Percentiles rank a stretch among this genome's conserved stretches.
Conservation (phyloP, 1,284 basidiomycete species). For the Fomitopsis schrenkii region DNA sequence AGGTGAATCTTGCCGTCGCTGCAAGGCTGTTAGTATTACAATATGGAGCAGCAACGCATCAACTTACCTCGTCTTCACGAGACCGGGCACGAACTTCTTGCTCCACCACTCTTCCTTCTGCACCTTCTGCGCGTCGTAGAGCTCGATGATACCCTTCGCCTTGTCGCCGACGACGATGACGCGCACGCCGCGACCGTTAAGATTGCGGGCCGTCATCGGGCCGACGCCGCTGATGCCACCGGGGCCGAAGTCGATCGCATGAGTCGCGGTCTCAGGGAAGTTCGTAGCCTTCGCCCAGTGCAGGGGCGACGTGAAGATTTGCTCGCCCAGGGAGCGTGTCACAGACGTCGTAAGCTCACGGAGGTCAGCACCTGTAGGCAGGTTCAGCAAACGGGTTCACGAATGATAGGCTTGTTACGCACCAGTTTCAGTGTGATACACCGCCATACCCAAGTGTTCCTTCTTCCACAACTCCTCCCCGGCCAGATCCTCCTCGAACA, state of each 20-base stretch:
- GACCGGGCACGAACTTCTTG: conserved; percentile 79
- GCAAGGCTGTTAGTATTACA: conserved; percentile 1
- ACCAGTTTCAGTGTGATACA: conserved; percentile 94
- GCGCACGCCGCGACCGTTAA: conserved; percentile 91
- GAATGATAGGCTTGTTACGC: conserved; percentile 22
- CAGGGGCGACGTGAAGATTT: conserved; percentile 90
- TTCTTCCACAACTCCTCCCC: conserved; percentile 81
- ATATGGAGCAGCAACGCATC: no score
- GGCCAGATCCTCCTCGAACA: conserved; percentile 71
- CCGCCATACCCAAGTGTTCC: conserved; percentile 75
- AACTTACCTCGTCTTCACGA: conserved; percentile 85
- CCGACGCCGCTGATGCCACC: conserved; percentile 94
- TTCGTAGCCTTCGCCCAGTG: conserved; percentile 90
- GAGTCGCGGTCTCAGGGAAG: conserved; percentile 88
- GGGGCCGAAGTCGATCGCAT: conserved; percentile 95
- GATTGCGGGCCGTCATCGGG: conserved; percentile 83
- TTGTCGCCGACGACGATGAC: conserved; percentile 85
- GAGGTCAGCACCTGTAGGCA: conserved; percentile 72
- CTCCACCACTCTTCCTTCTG: conserved; percentile 88
- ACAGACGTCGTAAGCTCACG: conserved; percentile 63
- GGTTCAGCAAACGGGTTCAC: conserved; percentile 7
- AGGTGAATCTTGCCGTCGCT: conserved; percentile 90
- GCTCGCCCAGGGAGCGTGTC: conserved; percentile 82
- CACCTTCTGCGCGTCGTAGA: conserved; percentile 69
- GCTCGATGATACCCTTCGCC: conserved; percentile 81